A percentile compares a stretch with the other conserved stretches of the same genome.
phyloP scores from a whole-genome alignment of 179 eudicot species.

The Sideroxylon spinosum region DNA sequence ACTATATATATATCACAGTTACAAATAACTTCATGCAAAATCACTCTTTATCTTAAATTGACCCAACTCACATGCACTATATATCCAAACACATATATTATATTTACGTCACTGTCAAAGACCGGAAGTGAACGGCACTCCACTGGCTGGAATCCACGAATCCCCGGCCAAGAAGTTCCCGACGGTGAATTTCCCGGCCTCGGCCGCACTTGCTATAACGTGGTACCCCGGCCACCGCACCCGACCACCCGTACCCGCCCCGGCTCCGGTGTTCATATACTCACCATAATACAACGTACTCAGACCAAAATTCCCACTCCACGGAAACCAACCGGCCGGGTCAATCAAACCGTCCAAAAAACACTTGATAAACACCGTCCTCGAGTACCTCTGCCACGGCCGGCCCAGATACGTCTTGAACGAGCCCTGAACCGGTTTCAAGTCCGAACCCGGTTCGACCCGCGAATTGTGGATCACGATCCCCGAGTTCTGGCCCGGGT shows the following conservation, averaged over 20 bases:
- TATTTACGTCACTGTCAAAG: constrained; percentile 8
- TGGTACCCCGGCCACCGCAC: constrained; percentile 39
- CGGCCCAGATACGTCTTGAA: constrained; percentile 36
- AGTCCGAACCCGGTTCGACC: constrained; percentile 23
- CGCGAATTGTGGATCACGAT: constrained; percentile 32
- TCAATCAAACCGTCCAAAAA: constrained; percentile 22
- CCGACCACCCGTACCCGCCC: constrained; percentile 32
- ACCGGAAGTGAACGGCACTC: constrained; percentile 41
- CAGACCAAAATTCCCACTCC: constrained; percentile 38
- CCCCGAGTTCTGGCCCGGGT: constrained; percentile 40
- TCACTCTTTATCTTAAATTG: too few relatives aligned
- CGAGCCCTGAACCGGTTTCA: constrained; percentile 23
- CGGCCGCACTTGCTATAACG: constrained; percentile 21
- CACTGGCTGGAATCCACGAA: constrained; percentile 44
- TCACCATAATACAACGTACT: constrained; percentile 42
- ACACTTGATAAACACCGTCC: constrained; percentile 37
- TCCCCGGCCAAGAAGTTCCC: constrained; percentile 31
- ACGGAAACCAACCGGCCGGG: constrained; percentile 38
- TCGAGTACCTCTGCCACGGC: constrained; percentile 43
- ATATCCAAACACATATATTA: too few relatives aligned
- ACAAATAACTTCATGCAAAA: too few relatives aligned
- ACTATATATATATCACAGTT: too few relatives aligned
- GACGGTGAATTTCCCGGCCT: constrained; percentile 31
- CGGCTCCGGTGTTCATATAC: constrained; percentile 36
- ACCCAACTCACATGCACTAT: too few relatives aligned